Base-by-base conservation (phyloP, 371 early-diverging fungal species). In the Mucor plumbeus region DNA sequence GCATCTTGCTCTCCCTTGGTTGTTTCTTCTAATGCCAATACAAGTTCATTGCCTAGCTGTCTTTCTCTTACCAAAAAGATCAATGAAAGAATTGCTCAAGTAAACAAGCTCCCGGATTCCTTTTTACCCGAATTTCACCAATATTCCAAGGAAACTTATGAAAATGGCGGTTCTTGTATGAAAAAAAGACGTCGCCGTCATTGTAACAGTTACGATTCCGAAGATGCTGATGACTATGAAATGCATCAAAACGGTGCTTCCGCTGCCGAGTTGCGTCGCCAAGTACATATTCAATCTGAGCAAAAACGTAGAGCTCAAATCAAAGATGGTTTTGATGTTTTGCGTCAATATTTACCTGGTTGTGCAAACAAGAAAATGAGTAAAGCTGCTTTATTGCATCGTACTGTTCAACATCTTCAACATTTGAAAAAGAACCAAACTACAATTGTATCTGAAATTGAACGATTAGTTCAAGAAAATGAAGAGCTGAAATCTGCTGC, bases 321-420 rank as follows among this genome's bases (percentile, higher is more conserved):
- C 56, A 80, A 80, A 40, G 81, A 81, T 73, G 84, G 84, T 2
- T 84, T 84, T 64, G 84, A 84, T 73, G 84, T 81, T 65, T 68
- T 84, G 39, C 68, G 78, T 72, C 79, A 82, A 48, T 80, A 82
- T 68, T 70, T 82, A 33, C 82, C 82, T 38, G 82, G 82, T 15
- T 82, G 82, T 48, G 75, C 75, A 47, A 83, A 80, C 62, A 84
- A 85, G 62, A 85, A 86, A 62, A 83, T 86, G 80, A 82, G 83
- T 61, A 86, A 86, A 65, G 87, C 87, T 40, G 79, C 82, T 47
- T 67, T 86, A 44, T 74, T 86, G 47, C 79, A 79, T 31, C 74
- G 83, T 76, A 83, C 82, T 64, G 80, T 82, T 36, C 82, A 82
- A 58, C 82, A 82, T 69, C 75, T 82, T 43, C 81, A 82, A 54